These are phyloP conservation scores for Starmerella bacillaris DNA, from an alignment of 805 yeast genomes.

Conservation along the genomic window DNA sequence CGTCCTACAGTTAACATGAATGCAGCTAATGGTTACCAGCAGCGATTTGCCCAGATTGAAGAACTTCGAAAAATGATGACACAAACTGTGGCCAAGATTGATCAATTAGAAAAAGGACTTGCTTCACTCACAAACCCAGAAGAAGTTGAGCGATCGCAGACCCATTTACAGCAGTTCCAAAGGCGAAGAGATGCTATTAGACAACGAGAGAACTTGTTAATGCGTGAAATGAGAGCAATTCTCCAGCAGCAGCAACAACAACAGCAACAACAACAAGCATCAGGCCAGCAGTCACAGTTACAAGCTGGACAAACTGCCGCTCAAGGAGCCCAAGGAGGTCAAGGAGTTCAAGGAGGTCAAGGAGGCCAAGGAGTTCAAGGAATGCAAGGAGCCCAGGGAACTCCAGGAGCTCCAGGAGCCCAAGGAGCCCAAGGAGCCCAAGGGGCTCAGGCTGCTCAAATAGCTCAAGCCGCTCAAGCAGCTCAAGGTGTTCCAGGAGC, in stretches of 20 bases:
- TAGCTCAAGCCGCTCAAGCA: constrained; percentile 5
- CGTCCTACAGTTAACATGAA: constrained; percentile 11
- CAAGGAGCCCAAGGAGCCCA: too few species aligned
- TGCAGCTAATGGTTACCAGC: constrained; percentile 14
- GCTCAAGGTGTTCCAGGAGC: constrained; percentile 5
- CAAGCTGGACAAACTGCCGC: constrained; percentile 4
- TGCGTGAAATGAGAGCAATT: constrained; percentile 12
- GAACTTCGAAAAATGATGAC: constrained; percentile 11
- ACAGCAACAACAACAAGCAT: constrained; percentile 4
- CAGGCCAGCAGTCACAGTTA: constrained; percentile 8
- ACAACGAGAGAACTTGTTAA: constrained; percentile 13
- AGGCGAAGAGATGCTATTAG: constrained; percentile 12
- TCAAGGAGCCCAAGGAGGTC: neutral
- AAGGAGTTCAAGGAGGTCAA: constrained; percentile 2
- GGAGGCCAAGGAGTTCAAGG: constrained; percentile 3
- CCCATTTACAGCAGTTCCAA: constrained; percentile 9
- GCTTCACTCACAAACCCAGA: constrained; percentile 7
- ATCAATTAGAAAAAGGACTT: constrained; percentile 10
- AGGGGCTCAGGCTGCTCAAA: constrained; percentile 4
- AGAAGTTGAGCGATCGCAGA: constrained; percentile 11
- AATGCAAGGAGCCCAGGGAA: too few species aligned
- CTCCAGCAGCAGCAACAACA: neutral
- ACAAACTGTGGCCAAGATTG: constrained; percentile 9
- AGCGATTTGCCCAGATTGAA: constrained; percentile 15
- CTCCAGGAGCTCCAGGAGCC: too few species aligned